Evolutionary conservation across 2,329 filamentous ascomycete genomes (phyloP), one percentile per base, ranked within the genome.

Genomic region (Beauveria sp.): DNA sequence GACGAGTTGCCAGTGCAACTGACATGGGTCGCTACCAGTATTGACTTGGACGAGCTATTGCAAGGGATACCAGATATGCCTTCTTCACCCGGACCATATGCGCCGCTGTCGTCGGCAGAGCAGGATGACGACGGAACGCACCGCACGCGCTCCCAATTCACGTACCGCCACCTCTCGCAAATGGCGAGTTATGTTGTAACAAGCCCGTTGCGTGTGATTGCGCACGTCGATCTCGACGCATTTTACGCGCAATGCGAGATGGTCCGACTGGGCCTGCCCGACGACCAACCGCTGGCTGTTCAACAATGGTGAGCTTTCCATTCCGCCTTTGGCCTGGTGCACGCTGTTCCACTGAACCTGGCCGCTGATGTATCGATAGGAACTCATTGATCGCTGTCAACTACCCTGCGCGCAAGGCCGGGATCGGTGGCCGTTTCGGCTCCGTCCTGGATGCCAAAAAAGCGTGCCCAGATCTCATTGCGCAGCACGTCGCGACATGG

Each of bases 231-330:
- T 70, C 86, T 99, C 63, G 95, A 99, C 82, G 93, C 93, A 45
- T 99, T 99, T 75, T 99, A 99, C 73, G 89, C 90, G 3, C 95
- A 99, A 78, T 97, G 92, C 71, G 95, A 99, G 76, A 96, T 93
- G 83, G 86, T 96, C 10, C 86, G 95, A 8, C 81, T 98, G 50
- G 87, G 86, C 14, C 78, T 90, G 12, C 78, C 88, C 16, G 86
- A 90, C 64, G 84, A 91, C 62, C 83, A 86, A 66, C 95, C 95
- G 10, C 82, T 99, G 26, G 95, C 92, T 1, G 95, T 99, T 22
- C 93, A 96, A 71, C 93, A 98, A 79, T 98, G 90, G 90, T 87
- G 76, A 65, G 74, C 67, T 38, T 22, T 22, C 12, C 12, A 38
- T 38, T 38, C 12, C 12, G 30, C 30, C 34, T 16, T 5, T 38